Base-by-base conservation (phyloP, 2,329 filamentous ascomycete genomes). In the Plectosphaerella cucumerina region DNA sequence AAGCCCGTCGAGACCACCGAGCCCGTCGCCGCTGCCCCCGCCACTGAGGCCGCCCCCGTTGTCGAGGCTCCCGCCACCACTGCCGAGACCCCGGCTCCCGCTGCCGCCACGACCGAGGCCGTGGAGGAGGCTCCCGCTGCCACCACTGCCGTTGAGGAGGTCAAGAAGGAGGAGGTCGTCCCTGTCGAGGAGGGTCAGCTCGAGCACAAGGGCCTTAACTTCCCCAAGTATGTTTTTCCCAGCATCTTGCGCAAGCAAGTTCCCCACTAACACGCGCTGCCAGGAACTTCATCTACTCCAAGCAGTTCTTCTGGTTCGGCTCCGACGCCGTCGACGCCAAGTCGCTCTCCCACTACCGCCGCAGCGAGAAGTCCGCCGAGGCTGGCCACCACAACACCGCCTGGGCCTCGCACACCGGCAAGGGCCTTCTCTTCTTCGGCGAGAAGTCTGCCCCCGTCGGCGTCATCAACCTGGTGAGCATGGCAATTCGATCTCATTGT, bases 391-490 rank as follows among this genome's bases (percentile, higher is more conserved):
- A 89, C 59, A 87, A 87, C 61, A 87, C 85, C 60, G 88, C 94
- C 34, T 97, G 94, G 90, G 90, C 93, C 57, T 85, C 85, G 60
- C 85, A 96, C 79, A 97, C 93, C 53, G 93, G 93, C 70, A 96
- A 96, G 80, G 94, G 94, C 66, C 87, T 97, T 18, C 78, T 97
- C 41, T 96, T 95, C 81, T 89, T 90, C 72, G 86, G 87, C 64
- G 88, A 96, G 74, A 96, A 95, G 84, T 77, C 82, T 58, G 80
- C 81, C 53, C 92, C 93, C 54, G 79, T 85, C 60, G 87, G 90
- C 64, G 85, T 94, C 62, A 86, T 97, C 70, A 89, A 90, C 72
- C 75, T 97, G 69, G 90, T 96, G 81, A 65, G 88, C 68, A 50
- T 54, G 35, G 2, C 5, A 2, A 5, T 48, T 3, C 23, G 8